phyloP scores from a whole-genome alignment of 2,329 filamentous ascomycete species.

The Fusarium tricinctum region DNA sequence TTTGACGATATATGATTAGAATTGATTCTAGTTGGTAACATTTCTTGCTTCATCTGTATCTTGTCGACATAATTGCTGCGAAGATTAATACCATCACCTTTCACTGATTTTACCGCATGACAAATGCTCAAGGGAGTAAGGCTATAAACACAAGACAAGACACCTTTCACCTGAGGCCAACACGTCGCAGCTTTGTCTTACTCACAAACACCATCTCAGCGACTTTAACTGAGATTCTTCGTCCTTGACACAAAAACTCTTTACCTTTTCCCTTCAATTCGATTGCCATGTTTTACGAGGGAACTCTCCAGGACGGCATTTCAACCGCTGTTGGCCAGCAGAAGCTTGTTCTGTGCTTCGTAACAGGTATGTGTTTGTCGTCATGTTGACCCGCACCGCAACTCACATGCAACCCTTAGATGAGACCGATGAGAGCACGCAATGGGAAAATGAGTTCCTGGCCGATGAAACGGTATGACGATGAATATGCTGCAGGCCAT shows the following conservation, averaged over 20 bases:
- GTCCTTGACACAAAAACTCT: not conserved
- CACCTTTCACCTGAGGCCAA: slow-evolving; percentile 40
- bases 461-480: slow-evolving; percentile 65
- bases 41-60: not conserved
- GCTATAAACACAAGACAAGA: slow-evolving; percentile 38
- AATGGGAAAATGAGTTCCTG: slow-evolving; percentile 81
- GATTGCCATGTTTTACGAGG: slow-evolving; percentile 80
- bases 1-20: not conserved
- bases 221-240: not conserved
- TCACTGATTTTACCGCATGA: slow-evolving; percentile 1
- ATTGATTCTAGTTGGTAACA: slow-evolving; percentile 5
- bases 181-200: slow-evolving; percentile 16
- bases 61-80: not conserved
- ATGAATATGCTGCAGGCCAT: slow-evolving; percentile 3
- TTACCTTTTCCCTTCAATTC: too few species aligned
- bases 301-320: slow-evolving; percentile 85
- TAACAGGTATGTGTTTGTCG: slow-evolving; percentile 71
- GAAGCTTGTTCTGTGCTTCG: slow-evolving; percentile 88
- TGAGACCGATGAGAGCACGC: slow-evolving; percentile 74
- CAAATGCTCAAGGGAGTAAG: slow-evolving; percentile 27
- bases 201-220: not conserved
- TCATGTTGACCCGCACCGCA: slow-evolving; percentile 7
- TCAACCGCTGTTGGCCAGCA: slow-evolving; percentile 78
- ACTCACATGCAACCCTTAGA: slow-evolving; percentile 37
- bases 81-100: not conserved